A percentile compares a stretch with the other conserved stretches of the same genome.
Evolutionary conservation across 2,329 filamentous ascomycete genomes (phyloP).

Genomic region (Ophiosphaerella narmari): DNA sequence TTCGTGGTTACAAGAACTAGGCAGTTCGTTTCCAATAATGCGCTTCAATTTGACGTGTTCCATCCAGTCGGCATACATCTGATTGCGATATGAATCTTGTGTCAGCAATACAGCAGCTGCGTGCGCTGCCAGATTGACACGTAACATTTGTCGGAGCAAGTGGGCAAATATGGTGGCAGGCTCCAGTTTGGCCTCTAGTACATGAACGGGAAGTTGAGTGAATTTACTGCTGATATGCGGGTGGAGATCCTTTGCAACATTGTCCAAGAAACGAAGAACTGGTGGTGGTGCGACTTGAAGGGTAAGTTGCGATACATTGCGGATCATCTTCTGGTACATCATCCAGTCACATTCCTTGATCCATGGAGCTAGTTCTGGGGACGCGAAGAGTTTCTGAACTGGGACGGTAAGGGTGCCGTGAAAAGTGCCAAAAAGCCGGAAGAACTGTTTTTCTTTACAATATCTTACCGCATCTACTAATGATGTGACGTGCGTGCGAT

Average conservation of each 20-base stretch:
- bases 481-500: constrained; percentile 92
- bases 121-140: constrained; percentile 92
- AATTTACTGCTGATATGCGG: constrained; percentile 84
- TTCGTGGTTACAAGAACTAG: constrained; percentile 56
- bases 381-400: constrained; percentile 87
- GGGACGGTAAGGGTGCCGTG: constrained; percentile 96
- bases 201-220: constrained; percentile 80
- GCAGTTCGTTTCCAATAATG: constrained; percentile 61
- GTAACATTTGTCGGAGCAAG: constrained; percentile 81
- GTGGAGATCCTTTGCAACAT: constrained; percentile 81
- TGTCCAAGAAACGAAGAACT: constrained; percentile 84
- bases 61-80: constrained; percentile 95
- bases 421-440: constrained; percentile 92
- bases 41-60: constrained; percentile 62
- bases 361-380: constrained; percentile 83
- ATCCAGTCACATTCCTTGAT: constrained; percentile 94
- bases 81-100: constrained; percentile 83
- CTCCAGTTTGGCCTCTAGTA: constrained; percentile 82
- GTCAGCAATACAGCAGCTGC: constrained; percentile 92
- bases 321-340: constrained; percentile 96
- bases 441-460: constrained; percentile 96
- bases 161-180: constrained; percentile 88
- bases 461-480: constrained; percentile 94
- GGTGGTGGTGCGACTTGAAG: constrained; percentile 88
- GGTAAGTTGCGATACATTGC: constrained; percentile 84